Percentiles rank a stretch among this genome's conserved stretches.
Evolutionary conservation across 1,139 yeast species (phyloP).

Genomic region (Kluyveromyces sp.): DNA sequence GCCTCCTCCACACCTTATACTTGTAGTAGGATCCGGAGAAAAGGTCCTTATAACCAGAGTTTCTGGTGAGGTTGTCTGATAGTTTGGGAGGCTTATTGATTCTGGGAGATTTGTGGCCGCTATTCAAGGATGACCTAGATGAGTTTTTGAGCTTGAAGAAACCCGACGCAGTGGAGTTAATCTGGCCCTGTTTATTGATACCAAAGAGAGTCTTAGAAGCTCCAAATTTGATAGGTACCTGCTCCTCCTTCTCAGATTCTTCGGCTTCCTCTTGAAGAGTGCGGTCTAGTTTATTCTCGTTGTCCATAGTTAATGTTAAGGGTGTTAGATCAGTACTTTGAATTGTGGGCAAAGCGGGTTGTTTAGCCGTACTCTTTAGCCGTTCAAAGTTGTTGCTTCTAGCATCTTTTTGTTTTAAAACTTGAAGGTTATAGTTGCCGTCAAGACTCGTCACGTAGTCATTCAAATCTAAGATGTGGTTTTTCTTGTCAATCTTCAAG

Average conservation of each 20-base stretch:
- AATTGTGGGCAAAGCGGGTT: conserved; percentile 29
- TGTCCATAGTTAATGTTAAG: conserved; percentile 22
- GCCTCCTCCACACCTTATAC: conserved; percentile 83
- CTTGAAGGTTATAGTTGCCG: conserved; percentile 29
- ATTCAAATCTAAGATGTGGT: conserved; percentile 29
- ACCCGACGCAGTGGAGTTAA: conserved; percentile 7
- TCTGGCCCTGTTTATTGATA: not conserved
- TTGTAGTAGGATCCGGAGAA: conserved; percentile 38
- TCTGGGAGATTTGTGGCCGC: conserved; percentile 1
- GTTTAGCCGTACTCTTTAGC: conserved; percentile 21
- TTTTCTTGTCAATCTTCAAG: conserved; percentile 30
- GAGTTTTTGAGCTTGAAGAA: conserved; percentile 29
- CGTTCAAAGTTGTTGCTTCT: conserved; percentile 26
- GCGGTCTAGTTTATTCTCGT: not conserved
- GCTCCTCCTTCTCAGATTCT: not conserved
- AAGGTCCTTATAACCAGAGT: conserved; percentile 26
- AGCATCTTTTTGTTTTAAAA: conserved; percentile 29
- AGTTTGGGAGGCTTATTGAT: conserved; percentile 5
- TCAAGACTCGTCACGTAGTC: conserved; percentile 35
- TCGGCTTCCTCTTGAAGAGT: not conserved
- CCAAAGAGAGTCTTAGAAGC: not conserved
- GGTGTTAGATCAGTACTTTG: conserved; percentile 32
- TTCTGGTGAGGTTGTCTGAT: conserved; percentile 10
- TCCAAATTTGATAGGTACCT: not conserved
- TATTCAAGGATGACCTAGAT: conserved; percentile 27